Evolutionary conservation across 805 yeast genomes (phyloP).

Genomic region (Myxozyma geophila): DNA sequence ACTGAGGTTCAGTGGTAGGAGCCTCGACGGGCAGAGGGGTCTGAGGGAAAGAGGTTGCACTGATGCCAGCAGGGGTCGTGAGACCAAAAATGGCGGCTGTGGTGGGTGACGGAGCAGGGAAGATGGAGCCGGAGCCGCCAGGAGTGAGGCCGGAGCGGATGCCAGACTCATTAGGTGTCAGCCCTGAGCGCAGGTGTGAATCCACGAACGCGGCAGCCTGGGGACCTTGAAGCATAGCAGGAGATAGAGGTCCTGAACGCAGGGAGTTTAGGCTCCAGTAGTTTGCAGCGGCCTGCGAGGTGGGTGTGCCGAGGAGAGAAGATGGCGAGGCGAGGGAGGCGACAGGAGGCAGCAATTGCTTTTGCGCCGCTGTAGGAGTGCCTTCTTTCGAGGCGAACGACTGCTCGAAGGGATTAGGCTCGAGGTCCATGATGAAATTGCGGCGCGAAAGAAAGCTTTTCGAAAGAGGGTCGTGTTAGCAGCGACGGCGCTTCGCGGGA

Average conservation of each 20-base stretch:
- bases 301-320: conserved; percentile 26
- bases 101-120: conserved; percentile 48
- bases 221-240: conserved; percentile 47
- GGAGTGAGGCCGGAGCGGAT: conserved; percentile 54
- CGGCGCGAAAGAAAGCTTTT: background rate
- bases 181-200: conserved; percentile 54
- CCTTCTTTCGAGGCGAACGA: conserved; percentile 73
- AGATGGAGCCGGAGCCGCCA: conserved; percentile 45
- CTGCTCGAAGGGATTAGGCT: conserved; percentile 94
- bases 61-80: conserved; percentile 46
- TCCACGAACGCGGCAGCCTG: conserved; percentile 35
- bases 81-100: conserved; percentile 46
- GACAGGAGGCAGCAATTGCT: conserved; percentile 37
- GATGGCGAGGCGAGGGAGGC: conserved; percentile 38
- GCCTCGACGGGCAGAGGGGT: conserved; percentile 18
- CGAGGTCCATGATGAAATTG: conserved; percentile 61
- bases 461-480: background rate
- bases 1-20: conserved; percentile 6
- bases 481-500: background rate
- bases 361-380: conserved; percentile 22
- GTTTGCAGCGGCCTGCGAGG: conserved; percentile 23
- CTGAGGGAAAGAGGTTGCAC: conserved; percentile 21
- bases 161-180: conserved; percentile 77
- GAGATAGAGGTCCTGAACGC: conserved; percentile 47
- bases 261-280: conserved; percentile 37